A percentile compares a stretch with the other conserved stretches of the same genome.
These are phyloP conservation scores for Suhomyces sp. DNA, from an alignment of 805 yeast species.

Conservation along the genomic window DNA sequence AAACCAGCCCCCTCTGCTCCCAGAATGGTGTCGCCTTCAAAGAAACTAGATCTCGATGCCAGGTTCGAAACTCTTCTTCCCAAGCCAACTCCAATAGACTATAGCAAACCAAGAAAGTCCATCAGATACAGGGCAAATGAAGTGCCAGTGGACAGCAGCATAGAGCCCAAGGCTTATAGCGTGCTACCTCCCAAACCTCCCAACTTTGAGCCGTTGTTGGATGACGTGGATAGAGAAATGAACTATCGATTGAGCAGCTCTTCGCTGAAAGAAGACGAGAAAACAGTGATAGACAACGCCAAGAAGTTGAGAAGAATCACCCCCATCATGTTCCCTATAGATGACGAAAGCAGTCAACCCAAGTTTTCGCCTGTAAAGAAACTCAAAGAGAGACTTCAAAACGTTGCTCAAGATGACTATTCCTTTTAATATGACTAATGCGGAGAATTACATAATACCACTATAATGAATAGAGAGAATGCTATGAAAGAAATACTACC, in stretches of 20 bases:
- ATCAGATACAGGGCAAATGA: not conserved
- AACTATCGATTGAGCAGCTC: conserved; percentile 1
- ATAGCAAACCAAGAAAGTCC: not conserved
- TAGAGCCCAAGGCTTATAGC: not conserved
- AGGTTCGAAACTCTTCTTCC: not conserved
- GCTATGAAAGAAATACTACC: not conserved
- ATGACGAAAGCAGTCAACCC: conserved; percentile 22
- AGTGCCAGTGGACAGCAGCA: not conserved
- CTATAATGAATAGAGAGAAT: too few relatives aligned
- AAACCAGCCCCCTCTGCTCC: not conserved
- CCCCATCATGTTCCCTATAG: conserved; percentile 36
- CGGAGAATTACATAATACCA: too few relatives aligned
- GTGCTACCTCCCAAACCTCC: conserved; percentile 23
- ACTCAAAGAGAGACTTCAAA: conserved; percentile 21
- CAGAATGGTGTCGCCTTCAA: not conserved
- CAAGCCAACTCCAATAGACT: not conserved
- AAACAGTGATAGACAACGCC: conserved; percentile 28
- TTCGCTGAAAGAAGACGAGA: conserved; percentile 12
- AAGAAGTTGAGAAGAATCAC: conserved; percentile 31
- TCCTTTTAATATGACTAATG: too few relatives aligned
- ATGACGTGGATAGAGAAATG: not conserved
- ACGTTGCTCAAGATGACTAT: not conserved
- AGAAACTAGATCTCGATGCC: not conserved
- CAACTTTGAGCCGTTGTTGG: conserved; percentile 11
- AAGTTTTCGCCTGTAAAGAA: conserved; percentile 29